phyloP scores from a whole-genome alignment of 139 green algal species.

The Chlamydomonas sp. region DNA sequence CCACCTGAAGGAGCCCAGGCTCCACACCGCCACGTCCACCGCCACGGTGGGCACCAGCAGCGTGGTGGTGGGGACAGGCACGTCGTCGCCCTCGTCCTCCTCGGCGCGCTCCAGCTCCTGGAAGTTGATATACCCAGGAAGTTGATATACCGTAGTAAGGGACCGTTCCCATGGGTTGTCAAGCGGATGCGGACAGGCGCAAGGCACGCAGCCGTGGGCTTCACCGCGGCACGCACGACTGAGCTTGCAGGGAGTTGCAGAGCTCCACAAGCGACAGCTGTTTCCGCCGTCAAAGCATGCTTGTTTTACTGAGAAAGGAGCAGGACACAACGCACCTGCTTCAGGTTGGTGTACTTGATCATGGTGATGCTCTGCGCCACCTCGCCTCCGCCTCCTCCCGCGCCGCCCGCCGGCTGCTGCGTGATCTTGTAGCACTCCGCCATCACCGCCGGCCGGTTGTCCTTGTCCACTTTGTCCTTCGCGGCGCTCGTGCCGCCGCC shows the following conservation, averaged over 20 bases:
- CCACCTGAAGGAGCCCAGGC: constrained; percentile 43
- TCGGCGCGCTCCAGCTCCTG: constrained; percentile 28
- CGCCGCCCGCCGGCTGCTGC: constrained; percentile 20
- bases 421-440: constrained; percentile 58
- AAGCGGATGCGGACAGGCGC: background rate
- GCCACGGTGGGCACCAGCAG: constrained; percentile 44
- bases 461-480: constrained; percentile 14
- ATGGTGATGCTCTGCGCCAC: constrained; percentile 46
- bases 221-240: background rate
- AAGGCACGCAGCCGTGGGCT: background rate
- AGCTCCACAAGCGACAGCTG: background rate
- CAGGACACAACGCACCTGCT: background rate
- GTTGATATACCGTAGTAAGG: background rate
- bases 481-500: background rate
- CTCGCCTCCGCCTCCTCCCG: constrained; percentile 8
- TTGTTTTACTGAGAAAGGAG: background rate
- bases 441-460: constrained; percentile 39
- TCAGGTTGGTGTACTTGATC: constrained; percentile 58
- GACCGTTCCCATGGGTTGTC: background rate
- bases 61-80: constrained; percentile 26
- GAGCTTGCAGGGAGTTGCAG: background rate
- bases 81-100: constrained; percentile 38
- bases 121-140: background rate
- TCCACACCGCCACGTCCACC: constrained; percentile 53
- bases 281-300: background rate